Evolutionary conservation across 495 filamentous ascomycete species (phyloP).

Genomic region (Trichoderma orchidacearum): DNA sequence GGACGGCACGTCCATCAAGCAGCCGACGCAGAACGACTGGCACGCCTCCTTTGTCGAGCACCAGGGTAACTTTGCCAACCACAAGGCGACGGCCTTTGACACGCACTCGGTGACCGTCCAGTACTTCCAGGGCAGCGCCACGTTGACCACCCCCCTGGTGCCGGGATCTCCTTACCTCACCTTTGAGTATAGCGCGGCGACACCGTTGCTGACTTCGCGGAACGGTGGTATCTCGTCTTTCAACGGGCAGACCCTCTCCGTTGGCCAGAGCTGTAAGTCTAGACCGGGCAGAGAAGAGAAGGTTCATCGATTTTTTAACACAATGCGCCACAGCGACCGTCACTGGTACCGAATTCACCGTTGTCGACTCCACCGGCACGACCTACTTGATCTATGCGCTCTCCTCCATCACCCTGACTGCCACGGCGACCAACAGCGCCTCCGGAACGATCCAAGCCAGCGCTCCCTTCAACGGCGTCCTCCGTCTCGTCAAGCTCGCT

Average conservation of each 20-base stretch:
- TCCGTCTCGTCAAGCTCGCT: constrained; percentile 2
- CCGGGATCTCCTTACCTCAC: constrained; percentile 5
- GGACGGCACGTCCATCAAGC: constrained; percentile 6
- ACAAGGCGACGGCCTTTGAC: constrained; percentile 7
- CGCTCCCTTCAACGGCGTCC: constrained; percentile 2
- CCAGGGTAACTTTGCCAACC: constrained; percentile 4
- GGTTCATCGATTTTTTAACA: not conserved
- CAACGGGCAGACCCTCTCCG: constrained; percentile 2
- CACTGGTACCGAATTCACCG: constrained; percentile 4
- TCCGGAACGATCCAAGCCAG: constrained; percentile 1
- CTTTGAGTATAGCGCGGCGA: constrained; percentile 2
- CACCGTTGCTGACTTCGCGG: constrained; percentile 3
- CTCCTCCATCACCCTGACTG: constrained; percentile 5
- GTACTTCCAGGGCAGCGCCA: constrained; percentile 5
- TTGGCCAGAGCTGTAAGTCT: not conserved
- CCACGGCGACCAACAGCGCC: not conserved
- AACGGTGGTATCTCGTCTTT: constrained; percentile 4
- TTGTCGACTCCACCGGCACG: constrained; percentile 2
- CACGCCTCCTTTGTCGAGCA: constrained; percentile 3
- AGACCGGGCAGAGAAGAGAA: not conserved
- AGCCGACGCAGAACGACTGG: constrained; percentile 6
- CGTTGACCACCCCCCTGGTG: constrained; percentile 1
- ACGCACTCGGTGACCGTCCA: constrained; percentile 5
- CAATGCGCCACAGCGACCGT: not conserved
- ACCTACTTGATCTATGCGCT: constrained; percentile 4